These are phyloP conservation scores for Neoboletus subvelutipes DNA, from an alignment of 768 basidiomycete species.

Conservation along the genomic window DNA sequence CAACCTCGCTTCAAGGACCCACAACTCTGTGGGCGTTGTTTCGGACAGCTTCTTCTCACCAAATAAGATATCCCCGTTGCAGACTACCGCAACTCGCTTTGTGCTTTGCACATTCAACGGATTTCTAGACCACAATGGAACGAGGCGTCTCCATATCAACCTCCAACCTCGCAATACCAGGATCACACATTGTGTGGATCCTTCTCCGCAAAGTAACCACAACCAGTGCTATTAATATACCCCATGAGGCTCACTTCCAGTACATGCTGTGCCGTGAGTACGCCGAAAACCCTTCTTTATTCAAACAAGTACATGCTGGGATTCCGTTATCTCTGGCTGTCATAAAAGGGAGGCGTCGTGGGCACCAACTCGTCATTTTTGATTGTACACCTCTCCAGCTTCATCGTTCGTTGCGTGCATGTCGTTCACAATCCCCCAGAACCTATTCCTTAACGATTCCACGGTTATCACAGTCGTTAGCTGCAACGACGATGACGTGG, in stretches of 20 bases:
- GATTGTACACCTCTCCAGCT: conserved; percentile 2
- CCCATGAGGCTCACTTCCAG: not conserved
- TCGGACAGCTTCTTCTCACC: too few species aligned
- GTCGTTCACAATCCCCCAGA: conserved; percentile 31
- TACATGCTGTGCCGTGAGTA: conserved; percentile 14
- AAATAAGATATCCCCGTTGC: too few species aligned
- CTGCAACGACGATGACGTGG: conserved; percentile 29
- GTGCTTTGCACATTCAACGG: not conserved
- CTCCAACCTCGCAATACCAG: not conserved
- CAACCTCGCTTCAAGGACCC: too few species aligned
- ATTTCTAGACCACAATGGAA: not conserved
- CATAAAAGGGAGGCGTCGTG: conserved; percentile 7
- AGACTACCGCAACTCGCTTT: not conserved
- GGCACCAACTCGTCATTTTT: not conserved
- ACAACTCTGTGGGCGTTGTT: too few species aligned
- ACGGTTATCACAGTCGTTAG: conserved; percentile 30
- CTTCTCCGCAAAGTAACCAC: not conserved
- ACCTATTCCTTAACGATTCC: conserved; percentile 31
- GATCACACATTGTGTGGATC: conserved; percentile 2
- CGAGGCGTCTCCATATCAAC: conserved; percentile 11
- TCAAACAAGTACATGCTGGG: not conserved
- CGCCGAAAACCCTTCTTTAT: not conserved
- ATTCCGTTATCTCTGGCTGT: not conserved
- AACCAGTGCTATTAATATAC: not conserved
- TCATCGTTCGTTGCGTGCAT: conserved; percentile 3